A percentile compares a stretch with the other conserved stretches of the same genome.
Evolutionary conservation across 2,329 filamentous ascomycete species (phyloP).

Genomic region (Drechmeria coniospora): DNA sequence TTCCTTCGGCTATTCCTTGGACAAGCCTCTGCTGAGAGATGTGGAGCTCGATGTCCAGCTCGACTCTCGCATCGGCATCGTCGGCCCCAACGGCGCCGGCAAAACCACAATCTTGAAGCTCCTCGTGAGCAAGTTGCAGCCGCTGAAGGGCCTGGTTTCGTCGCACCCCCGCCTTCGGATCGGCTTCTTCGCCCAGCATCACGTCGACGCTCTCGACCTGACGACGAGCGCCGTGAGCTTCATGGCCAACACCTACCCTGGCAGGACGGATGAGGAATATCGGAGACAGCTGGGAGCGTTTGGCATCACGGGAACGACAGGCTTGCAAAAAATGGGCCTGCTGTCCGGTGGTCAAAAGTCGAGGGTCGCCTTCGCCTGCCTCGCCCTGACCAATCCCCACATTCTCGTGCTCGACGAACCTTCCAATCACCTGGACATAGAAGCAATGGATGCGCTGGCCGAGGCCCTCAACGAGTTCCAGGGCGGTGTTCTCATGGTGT

Average conservation of each 20-base stretch:
- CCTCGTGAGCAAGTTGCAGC: slow-evolving; percentile 72
- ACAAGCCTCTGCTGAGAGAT: slow-evolving; percentile 65
- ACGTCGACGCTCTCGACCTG: slow-evolving; percentile 90
- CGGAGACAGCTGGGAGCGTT: slow-evolving; percentile 85
- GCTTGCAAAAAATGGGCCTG: slow-evolving; percentile 87
- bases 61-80: slow-evolving; percentile 94
- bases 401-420: slow-evolving; percentile 97
- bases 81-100: slow-evolving; percentile 97
- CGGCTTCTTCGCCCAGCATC: slow-evolving; percentile 96
- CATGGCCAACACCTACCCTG: slow-evolving; percentile 86
- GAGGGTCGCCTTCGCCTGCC: slow-evolving; percentile 92
- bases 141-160: slow-evolving; percentile 68
- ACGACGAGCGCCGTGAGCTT: slow-evolving; percentile 82
- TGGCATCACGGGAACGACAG: slow-evolving; percentile 84
- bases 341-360: slow-evolving; percentile 97
- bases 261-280: slow-evolving; percentile 91
- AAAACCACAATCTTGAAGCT: slow-evolving; percentile 98
- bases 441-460: slow-evolving; percentile 92
- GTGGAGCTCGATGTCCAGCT: slow-evolving; percentile 95
- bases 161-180: slow-evolving; percentile 78
- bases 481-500: slow-evolving; percentile 95
- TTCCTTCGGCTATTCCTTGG: slow-evolving; percentile 71
- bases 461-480: slow-evolving; percentile 74
- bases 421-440: slow-evolving; percentile 96
- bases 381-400: slow-evolving; percentile 86